Evolutionary conservation across 1,284 basidiomycete genomes (phyloP).

Genomic region (Trichosporon ovoides): DNA sequence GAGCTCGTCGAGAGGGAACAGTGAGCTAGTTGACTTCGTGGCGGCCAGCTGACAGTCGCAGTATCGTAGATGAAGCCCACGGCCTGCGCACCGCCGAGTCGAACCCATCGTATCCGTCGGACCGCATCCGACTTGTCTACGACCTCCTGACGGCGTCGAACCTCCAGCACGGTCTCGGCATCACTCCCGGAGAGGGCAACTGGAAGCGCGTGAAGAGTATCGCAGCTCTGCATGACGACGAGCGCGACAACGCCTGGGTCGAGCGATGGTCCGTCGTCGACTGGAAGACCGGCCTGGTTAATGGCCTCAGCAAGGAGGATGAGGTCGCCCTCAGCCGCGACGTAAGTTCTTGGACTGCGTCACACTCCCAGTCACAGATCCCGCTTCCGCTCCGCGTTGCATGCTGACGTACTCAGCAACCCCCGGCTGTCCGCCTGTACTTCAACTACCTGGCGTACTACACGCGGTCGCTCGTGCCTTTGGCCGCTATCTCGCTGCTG

Average conservation of each 20-base stretch:
- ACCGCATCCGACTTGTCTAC: constrained; percentile 65
- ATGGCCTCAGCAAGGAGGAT: constrained; percentile 54
- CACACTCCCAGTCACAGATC: too few relatives aligned
- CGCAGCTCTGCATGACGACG: constrained; percentile 73
- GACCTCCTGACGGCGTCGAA: constrained; percentile 65
- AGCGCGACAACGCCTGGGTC: constrained; percentile 52
- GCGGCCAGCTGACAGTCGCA: too few relatives aligned
- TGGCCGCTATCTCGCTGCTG: constrained; percentile 39
- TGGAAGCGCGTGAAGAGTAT: constrained; percentile 77
- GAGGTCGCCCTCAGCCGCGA: constrained; percentile 30
- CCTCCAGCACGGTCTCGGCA: constrained; percentile 69
- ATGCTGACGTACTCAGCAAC: constrained; percentile 58
- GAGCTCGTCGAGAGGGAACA: constrained; percentile 67
- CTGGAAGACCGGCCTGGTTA: constrained; percentile 56
- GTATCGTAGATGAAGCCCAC: constrained; percentile 25
- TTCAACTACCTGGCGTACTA: constrained; percentile 83
- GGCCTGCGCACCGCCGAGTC: constrained; percentile 59
- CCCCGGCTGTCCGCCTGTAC: constrained; percentile 82
- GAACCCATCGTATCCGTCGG: constrained; percentile 55
- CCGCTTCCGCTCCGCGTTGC: constrained; percentile 16
- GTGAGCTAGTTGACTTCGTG: constrained; percentile 59
- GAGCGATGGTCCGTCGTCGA: constrained; percentile 42
- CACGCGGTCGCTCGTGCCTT: constrained; percentile 64
- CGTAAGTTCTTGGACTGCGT: too few relatives aligned
- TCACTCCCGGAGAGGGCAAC: constrained; percentile 61